phyloP scores from a whole-genome alignment of 164 flowering plant species.

The Buxus sempervirens region DNA sequence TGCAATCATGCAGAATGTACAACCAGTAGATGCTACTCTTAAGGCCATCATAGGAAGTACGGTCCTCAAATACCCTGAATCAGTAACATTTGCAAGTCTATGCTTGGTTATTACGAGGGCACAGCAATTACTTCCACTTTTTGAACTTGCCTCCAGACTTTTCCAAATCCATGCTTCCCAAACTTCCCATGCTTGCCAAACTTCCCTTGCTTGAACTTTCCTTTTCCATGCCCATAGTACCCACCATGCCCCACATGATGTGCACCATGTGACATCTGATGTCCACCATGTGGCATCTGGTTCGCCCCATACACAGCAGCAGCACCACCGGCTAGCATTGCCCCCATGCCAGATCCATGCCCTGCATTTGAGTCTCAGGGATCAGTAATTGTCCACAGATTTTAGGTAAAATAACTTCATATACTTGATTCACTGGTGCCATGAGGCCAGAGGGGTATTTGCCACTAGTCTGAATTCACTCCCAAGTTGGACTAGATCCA shows the following conservation, averaged over 20 bases:
- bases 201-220: conserved; percentile 30
- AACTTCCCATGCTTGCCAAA: conserved; percentile 33
- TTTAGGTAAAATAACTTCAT: background rate
- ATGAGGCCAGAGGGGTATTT: no score
- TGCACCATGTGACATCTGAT: conserved; percentile 18
- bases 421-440: no score
- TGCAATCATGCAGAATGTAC: no score
- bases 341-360: conserved; percentile 47
- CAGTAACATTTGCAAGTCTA: no score
- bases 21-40: no score
- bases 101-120: background rate
- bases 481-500: no score
- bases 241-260: conserved; percentile 30
- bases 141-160: conserved; percentile 32
- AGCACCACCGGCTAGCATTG: conserved; percentile 72
- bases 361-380: conserved; percentile 23
- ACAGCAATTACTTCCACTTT: conserved; percentile 43
- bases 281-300: conserved; percentile 18
- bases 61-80: background rate
- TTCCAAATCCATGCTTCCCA: conserved; percentile 40
- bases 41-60: background rate
- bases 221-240: conserved; percentile 28
- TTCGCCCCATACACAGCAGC: conserved; percentile 79
- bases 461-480: no score
- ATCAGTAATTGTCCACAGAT: background rate